Base-by-base conservation (phyloP, 139 green algal species). In the Prasinococcaceae sp. region DNA sequence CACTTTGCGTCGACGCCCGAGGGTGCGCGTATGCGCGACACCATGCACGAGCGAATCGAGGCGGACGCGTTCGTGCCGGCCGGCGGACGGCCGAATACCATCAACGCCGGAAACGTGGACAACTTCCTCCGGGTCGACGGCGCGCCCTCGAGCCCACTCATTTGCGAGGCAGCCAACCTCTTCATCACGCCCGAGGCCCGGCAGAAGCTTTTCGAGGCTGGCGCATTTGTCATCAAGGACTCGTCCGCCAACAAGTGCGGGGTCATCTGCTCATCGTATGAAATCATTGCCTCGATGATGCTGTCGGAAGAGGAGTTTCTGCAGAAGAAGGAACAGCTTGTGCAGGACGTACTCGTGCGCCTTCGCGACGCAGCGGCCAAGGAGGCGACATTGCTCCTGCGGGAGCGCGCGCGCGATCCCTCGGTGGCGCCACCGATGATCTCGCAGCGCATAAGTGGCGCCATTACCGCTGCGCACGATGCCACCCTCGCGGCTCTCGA, bases 121-220 rank as follows among this genome's bases (percentile, higher is more conserved):
- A n/a, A 6, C 46, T 53, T 40, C 46, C 8, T 35, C 46, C 9
- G 19, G 6, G 46, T 38, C 10, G n/a, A 37, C 8, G 40, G 40
- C 9, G 19, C 9, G n/a, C 46, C 46, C 19, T 40, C 19, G 14
- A 24, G n/a, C 8, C 46, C 46, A 8, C 46, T 53, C 25, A 53
- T 53, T 14, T 12, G 42, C 10, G 46, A 53, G 22, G 46, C 14
- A 6, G 46, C 46, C 20, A 53, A 53, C 22, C 22, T 53, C 16
- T 53, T 37, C 27, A 35, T 53, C 25, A 53, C 46, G 9, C 46
- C 46, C 16, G 46, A 53, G 46, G 46, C 46, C 6, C 46, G 46
- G 22, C 6, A 40, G 17, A 6, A 8, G 17, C 17, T 53, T 22
- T 53, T 30, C 20, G 22, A 30, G 14, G 46, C 46, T 14, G 46